A percentile compares a stretch with the other conserved stretches of the same genome.
These are phyloP conservation scores for Teunomyces tritomae DNA, from an alignment of 805 yeast species.

Conservation along the genomic window DNA sequence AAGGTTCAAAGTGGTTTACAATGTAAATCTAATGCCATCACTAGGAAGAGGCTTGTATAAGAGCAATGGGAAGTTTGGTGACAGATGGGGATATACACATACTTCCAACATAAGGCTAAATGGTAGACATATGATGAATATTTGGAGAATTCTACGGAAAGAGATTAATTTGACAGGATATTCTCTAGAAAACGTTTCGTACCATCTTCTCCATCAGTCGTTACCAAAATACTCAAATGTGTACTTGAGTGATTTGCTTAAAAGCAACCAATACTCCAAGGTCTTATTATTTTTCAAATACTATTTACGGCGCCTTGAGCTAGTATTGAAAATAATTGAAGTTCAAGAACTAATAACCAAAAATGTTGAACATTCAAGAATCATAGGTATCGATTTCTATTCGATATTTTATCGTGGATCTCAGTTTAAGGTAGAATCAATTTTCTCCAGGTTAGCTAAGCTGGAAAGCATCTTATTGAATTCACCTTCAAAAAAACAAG, in stretches of 20 bases:
- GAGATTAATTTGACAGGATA: slow-evolving; percentile 66
- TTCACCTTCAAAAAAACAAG: slow-evolving; percentile 80
- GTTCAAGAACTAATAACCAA: slow-evolving; percentile 65
- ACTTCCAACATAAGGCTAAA: slow-evolving; percentile 65
- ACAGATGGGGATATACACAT: slow-evolving; percentile 79
- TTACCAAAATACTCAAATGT: slow-evolving; percentile 59
- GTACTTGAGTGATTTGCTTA: slow-evolving; percentile 42
- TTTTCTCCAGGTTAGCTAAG: slow-evolving; percentile 71
- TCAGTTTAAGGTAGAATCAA: slow-evolving; percentile 89
- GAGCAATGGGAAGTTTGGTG: slow-evolving; percentile 53
- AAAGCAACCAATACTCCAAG: slow-evolving; percentile 35
- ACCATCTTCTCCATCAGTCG: slow-evolving; percentile 61
- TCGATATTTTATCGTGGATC: slow-evolving; percentile 90
- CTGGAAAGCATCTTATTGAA: slow-evolving; percentile 68
- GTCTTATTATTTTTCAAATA: slow-evolving; percentile 43
- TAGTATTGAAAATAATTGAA: slow-evolving; percentile 48
- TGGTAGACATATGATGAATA: slow-evolving; percentile 81
- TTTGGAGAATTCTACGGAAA: slow-evolving; percentile 74
- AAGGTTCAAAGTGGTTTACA: slow-evolving; percentile 46
- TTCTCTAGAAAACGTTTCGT: slow-evolving; percentile 73
- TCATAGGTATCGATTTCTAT: slow-evolving; percentile 86
- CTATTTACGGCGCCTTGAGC: slow-evolving; percentile 43
- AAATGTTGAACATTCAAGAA: slow-evolving; percentile 77
- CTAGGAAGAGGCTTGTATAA: slow-evolving; percentile 58
- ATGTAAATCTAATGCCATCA: slow-evolving; percentile 53